Evolutionary conservation across 257 asterid species (phyloP), one percentile per base, ranked within the genome.

Genomic region (Thymus quinquecostatus): DNA sequence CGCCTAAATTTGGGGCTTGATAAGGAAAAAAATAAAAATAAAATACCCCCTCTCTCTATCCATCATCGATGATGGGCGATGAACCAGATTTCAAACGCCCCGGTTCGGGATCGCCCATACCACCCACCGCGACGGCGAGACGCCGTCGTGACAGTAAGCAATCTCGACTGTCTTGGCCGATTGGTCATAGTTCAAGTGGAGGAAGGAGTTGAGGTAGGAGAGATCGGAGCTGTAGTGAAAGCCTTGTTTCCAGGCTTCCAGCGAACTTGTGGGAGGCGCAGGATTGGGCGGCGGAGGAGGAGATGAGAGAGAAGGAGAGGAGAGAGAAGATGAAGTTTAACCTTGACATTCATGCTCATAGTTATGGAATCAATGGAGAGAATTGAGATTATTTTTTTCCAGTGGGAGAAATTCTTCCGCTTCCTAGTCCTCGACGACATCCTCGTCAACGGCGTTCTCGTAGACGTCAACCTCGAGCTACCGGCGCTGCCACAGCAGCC

Each of bases 51-150:
- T n/a, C n/a, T n/a, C n/a, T n/a, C n/a, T n/a, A n/a, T n/a, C n/a
- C n/a, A n/a, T n/a, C n/a, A n/a, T n/a, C n/a, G n/a, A n/a, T n/a
- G n/a, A n/a, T n/a, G n/a, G n/a, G n/a, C n/a, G n/a, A n/a, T n/a
- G n/a, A n/a, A n/a, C n/a, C n/a, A n/a, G n/a, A n/a, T n/a, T n/a
- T n/a, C n/a, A n/a, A n/a, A n/a, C n/a, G n/a, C n/a, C n/a, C n/a
- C n/a, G n/a, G n/a, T n/a, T n/a, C n/a, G n/a, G n/a, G n/a, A 92
- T 75, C 5, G 90, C 98, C 97, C 97, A 92, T 10, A 97, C 96
- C 27, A 79, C 86, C 96, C 97, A 92, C 40, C 85, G 78, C 1
- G 91, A 74, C 12, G 92, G 11, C 4, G 89, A 66, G 5, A 76
- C 72, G 2, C 85, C 85, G 0, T 84, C 1, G 49, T 76, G 88